Base-by-base conservation (phyloP, 257 asterid genomes). In the Haberlea rhodopensis region DNA sequence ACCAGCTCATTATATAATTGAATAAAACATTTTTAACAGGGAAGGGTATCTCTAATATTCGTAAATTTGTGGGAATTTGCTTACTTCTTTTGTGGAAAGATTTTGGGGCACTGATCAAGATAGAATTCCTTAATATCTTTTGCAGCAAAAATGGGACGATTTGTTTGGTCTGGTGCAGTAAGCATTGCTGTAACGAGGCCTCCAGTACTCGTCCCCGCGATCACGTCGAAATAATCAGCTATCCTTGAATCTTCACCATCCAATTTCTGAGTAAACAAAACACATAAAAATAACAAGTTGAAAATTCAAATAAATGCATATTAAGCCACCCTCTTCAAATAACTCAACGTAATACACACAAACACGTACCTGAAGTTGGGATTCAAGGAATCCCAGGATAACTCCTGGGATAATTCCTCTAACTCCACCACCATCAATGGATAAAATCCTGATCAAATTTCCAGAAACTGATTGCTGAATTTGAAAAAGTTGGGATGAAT, bases 141-240 rank as follows among this genome's bases (percentile, higher is more conserved):
- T 10, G 76, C 76, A 27, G 71, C 55, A 26, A 26, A 71, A 5
- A 65, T 0, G 2, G 76, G 76, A 6, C 76, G 76, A 18, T 56
- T 22, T 18, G 55, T 48, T 11, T 28, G 16, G 25, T 65, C 20
- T 0, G 75, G 75, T 34, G 75, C 63, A 5, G 66, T 63, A 3
- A 63, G 55, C 75, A 63, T 56, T 9, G 70, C 57, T 19, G 75
- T 48, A 5, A 63, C 37, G 4, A 71, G 63, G 0, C 63, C 67
- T 5, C 61, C 68, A 0, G 73, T 51, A 26, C 67, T 60, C 6
- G 62, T 68, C 22, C 59, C 58, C 0, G 67, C 60, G n/a, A 68
- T 68, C 16, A 68, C 73, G 31, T 68, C 60, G 23, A 68, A 68
- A 25, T 68, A 68, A 48, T 59, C 67, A 1, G 67, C 73, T 5